Evolutionary conservation across 768 basidiomycete genomes (phyloP), one percentile per base, ranked within the genome.

Genomic region (Leucogyrophana mollusca): DNA sequence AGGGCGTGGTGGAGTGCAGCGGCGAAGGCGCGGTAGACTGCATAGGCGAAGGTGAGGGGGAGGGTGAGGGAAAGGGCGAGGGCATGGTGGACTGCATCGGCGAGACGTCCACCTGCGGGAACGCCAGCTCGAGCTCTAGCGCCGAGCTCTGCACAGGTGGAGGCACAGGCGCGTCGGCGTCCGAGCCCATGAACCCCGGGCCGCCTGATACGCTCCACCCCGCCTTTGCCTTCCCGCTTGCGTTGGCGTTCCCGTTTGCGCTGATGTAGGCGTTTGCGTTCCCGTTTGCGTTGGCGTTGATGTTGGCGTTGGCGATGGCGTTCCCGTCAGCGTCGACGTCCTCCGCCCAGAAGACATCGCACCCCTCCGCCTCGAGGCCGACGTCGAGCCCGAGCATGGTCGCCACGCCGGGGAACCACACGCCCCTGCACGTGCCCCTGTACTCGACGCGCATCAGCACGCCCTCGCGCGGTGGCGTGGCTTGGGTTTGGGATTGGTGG

Each of bases 361-460:
- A 84, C 21, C 80, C 80, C 55, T 82, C 83, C 8, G 79, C 74
- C 50, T 84, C 81, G 10, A 92, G 71, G 9, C 77, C 76, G 24
- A 89, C 75, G 55, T 91, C 89, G 74, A 91, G 69, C 9, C 87
- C 90, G 16, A 92, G 72, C 55, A 89, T 69, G 3, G 86, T 90
- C 3, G 90, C 90, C 4, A 90, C 88, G 2, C 88, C 90, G 33
- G 87, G 83, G 57, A 82, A 90, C 85, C 87, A 91, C 35, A 91
- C 68, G 10, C 85, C 85, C 50, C 79, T 82, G 64, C 87, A 90
- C 3, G 79, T 76, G 32, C 77, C 87, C 51, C 80, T 83, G 60
- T 88, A 90, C 46, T 85, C 79, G 13, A 90, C 64, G 34, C 76
- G 72, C 73, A 90, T 76, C 25, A 84, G 53, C 14, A 85, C 62